Percentiles rank a stretch among this genome's conserved stretches.
Evolutionary conservation across 805 yeast genomes (phyloP).

Genomic region (Jamesozyma hellenica): DNA sequence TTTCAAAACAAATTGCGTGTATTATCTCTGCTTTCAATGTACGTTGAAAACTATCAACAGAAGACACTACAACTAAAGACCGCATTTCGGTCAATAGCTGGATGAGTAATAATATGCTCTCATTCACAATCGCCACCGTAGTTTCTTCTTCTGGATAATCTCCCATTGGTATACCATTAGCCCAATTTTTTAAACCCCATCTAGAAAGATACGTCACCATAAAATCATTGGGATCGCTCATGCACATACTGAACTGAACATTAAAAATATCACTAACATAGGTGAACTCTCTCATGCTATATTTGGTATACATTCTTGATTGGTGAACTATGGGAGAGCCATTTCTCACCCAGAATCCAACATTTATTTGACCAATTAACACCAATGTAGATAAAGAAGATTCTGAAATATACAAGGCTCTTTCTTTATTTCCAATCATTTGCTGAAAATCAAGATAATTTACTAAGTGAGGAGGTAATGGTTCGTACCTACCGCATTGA

Average conservation of each 20-base stretch:
- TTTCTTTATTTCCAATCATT: conserved; percentile 13
- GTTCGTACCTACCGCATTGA: conserved; percentile 25
- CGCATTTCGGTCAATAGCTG: conserved; percentile 59
- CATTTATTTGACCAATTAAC: conserved; percentile 69
- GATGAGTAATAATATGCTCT: conserved; percentile 59
- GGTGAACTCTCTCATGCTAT: conserved; percentile 76
- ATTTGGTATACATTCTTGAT: conserved; percentile 63
- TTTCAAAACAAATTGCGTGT: conserved; percentile 72
- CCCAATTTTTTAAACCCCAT: conserved; percentile 59
- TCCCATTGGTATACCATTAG: conserved; percentile 33
- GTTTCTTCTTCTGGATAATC: conserved; percentile 36
- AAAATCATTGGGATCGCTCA: conserved; percentile 46
- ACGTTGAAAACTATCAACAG: conserved; percentile 38
- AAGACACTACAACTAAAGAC: conserved; percentile 41
- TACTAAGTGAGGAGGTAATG: conserved; percentile 11
- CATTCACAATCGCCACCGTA: conserved; percentile 62
- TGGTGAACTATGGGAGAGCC: conserved; percentile 77
- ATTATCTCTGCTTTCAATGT: conserved; percentile 62
- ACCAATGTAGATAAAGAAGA: conserved; percentile 72
- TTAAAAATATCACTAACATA: conserved; percentile 68
- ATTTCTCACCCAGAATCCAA: conserved; percentile 91
- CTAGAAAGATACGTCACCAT: conserved; percentile 51
- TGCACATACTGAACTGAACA: conserved; percentile 50
- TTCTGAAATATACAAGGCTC: conserved; percentile 34
- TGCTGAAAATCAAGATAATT: conserved; percentile 13